phyloP scores from a whole-genome alignment of 768 basidiomycete species.

The Coprinellus micaceus region DNA sequence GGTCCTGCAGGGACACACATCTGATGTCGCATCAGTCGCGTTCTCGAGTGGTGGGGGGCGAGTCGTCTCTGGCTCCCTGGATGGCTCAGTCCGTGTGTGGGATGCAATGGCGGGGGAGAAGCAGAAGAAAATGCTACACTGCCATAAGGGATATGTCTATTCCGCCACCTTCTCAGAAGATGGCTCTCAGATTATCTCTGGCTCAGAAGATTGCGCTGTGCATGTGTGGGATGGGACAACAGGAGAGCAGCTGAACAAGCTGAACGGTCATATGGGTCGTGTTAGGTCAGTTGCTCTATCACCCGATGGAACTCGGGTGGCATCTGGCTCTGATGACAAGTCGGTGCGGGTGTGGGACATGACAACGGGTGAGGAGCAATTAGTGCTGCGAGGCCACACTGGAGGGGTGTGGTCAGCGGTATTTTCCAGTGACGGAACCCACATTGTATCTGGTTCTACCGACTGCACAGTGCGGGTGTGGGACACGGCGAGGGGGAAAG shows the following conservation, averaged over 20 bases:
- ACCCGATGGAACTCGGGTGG: slow-evolving; percentile 5
- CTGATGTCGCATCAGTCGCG: neutral
- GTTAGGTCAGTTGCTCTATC: neutral
- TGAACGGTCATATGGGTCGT: slow-evolving; percentile 3
- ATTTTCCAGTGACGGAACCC: neutral
- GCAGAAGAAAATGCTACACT: no score
- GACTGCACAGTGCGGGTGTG: neutral
- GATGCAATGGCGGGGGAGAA: no score
- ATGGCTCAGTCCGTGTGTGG: no score
- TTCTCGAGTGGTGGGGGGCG: no score
- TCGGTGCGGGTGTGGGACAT: slow-evolving; percentile 16
- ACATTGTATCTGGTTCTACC: neutral
- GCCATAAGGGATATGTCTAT: no score
- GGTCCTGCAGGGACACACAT: slow-evolving; percentile 6
- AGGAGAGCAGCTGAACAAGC: neutral
- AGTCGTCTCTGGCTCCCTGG: no score
- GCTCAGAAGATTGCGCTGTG: slow-evolving; percentile 11
- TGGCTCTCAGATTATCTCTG: slow-evolving; percentile 13
- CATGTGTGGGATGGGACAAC: neutral
- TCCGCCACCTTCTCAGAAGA: slow-evolving; percentile 20
- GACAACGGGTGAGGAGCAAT: slow-evolving; percentile 3
- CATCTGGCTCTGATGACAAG: slow-evolving; percentile 29
- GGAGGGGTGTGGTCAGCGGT: slow-evolving; percentile 3
- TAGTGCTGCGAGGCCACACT: neutral
- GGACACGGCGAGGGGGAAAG: slow-evolving; percentile 1